Conservation (phyloP, 2,329 filamentous ascomycete genomes). For the Didymella exigua region DNA sequence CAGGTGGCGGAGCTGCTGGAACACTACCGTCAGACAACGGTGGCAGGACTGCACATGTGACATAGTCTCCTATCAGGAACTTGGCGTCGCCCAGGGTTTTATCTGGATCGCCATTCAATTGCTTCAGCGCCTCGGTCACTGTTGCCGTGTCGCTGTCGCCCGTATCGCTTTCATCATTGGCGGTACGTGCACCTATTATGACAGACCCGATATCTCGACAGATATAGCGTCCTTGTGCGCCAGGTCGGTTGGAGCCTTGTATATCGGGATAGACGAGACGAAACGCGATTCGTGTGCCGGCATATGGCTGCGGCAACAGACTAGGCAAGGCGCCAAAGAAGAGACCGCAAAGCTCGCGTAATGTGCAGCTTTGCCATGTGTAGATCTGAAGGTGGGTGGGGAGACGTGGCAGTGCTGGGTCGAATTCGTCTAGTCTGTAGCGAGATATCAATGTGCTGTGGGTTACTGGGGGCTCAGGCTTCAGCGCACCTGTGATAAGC, state of each 20-base stretch:
- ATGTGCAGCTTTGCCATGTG: constrained; percentile 81
- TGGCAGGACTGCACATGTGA: constrained; percentile 80
- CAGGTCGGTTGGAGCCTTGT: constrained; percentile 49
- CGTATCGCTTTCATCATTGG: constrained; percentile 25
- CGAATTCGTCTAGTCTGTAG: constrained; percentile 71
- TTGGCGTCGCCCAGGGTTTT: constrained; percentile 77
- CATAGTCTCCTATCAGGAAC: constrained; percentile 88
- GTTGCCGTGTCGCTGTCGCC: constrained; percentile 18
- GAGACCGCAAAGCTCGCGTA: constrained; percentile 79
- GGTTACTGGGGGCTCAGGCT: no score
- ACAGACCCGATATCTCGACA: constrained; percentile 84
- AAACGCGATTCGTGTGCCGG: constrained; percentile 86
- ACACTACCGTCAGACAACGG: constrained; percentile 76
- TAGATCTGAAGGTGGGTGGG: constrained; percentile 77
- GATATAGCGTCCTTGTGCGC: constrained; percentile 67
- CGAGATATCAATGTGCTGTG: not conserved
- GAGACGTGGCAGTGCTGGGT: constrained; percentile 58
- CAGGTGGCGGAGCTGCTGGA: constrained; percentile 62
- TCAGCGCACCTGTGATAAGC: constrained; percentile 70
- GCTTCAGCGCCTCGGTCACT: constrained; percentile 45
- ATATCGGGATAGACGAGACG: constrained; percentile 85
- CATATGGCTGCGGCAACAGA: constrained; percentile 72
- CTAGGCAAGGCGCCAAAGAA: constrained; percentile 71
- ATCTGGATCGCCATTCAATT: constrained; percentile 64
- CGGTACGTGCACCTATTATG: constrained; percentile 63